These are phyloP conservation scores for Penicillium nordicum DNA, from an alignment of 2,329 filamentous ascomycete genomes.

Conservation along the genomic window DNA sequence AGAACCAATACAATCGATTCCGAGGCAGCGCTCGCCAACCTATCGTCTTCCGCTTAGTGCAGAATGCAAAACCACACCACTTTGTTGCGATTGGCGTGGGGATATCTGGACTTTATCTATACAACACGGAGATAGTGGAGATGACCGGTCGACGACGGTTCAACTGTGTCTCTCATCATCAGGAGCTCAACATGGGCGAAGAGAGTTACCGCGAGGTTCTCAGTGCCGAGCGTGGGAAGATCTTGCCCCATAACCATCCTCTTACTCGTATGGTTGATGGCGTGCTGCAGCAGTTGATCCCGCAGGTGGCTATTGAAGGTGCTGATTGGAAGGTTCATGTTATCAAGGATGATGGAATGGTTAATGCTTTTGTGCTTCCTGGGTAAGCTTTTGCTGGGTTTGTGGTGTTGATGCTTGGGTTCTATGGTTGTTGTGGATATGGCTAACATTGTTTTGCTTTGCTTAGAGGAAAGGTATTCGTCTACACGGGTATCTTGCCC, in stretches of 20 bases:
- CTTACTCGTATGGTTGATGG: conserved; percentile 49
- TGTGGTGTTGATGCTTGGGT: background rate
- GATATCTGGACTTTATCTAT: conserved; percentile 50
- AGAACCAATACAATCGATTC: conserved; percentile 22
- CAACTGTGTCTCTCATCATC: conserved; percentile 50
- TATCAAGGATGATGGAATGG: conserved; percentile 47
- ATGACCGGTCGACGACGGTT: conserved; percentile 57
- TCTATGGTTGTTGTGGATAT: background rate
- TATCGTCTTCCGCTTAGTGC: conserved; percentile 16
- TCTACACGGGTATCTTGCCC: conserved; percentile 60
- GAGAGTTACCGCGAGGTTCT: conserved; percentile 49
- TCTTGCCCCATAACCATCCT: conserved; percentile 52
- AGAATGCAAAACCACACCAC: conserved; percentile 26
- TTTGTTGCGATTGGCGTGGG: conserved; percentile 40
- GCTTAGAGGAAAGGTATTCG: conserved; percentile 58
- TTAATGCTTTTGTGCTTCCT: conserved; percentile 63
- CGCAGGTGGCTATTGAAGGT: conserved; percentile 47
- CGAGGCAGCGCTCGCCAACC: conserved; percentile 8
- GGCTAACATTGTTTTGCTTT: conserved; percentile 4
- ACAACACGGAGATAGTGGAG: conserved; percentile 56
- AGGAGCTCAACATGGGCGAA: conserved; percentile 45
- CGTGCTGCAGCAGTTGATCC: conserved; percentile 54
- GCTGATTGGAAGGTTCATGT: conserved; percentile 58
- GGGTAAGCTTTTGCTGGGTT: conserved; percentile 38
- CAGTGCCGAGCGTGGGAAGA: conserved; percentile 42